A percentile compares a stretch with the other conserved stretches of the same genome.
These are phyloP conservation scores for Gelatoporia subvermispora DNA, from an alignment of 768 basidiomycete species.

Conservation along the genomic window DNA sequence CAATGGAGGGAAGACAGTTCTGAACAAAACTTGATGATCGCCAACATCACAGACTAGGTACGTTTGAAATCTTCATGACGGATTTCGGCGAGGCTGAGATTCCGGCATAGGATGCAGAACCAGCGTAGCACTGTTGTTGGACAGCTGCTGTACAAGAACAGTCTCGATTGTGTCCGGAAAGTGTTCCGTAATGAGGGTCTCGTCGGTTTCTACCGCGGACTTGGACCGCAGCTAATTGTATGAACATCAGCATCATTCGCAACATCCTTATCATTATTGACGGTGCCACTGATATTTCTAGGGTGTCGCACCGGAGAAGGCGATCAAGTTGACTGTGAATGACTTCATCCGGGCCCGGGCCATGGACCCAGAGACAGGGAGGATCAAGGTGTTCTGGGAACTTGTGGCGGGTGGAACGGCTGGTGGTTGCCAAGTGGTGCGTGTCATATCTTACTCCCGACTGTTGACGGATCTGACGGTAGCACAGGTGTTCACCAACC, in stretches of 20 bases:
- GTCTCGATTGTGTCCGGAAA: conserved; percentile 87
- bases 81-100: background rate
- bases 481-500: conserved; percentile 89
- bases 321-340: conserved; percentile 96
- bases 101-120: conserved; percentile 78
- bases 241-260: conserved; percentile 13
- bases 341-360: conserved; percentile 79
- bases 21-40: too few species aligned
- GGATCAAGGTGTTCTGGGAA: conserved; percentile 91
- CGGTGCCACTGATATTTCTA: background rate
- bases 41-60: conserved; percentile 50
- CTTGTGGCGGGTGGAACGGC: conserved; percentile 87
- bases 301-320: conserved; percentile 96
- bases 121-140: conserved; percentile 96
- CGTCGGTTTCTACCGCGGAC: conserved; percentile 92
- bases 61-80: background rate
- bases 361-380: conserved; percentile 93
- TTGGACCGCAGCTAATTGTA: conserved; percentile 91
- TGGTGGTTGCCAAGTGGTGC: conserved; percentile 95
- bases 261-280: conserved; percentile 2
- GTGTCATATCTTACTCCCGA: conserved; percentile 28
- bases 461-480: background rate
- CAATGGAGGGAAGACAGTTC: too few species aligned
- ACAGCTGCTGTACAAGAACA: conserved; percentile 95
- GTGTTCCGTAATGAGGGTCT: conserved; percentile 94